Percentiles rank a stretch among this genome's conserved stretches.
Evolutionary conservation across 2,329 filamentous ascomycete genomes (phyloP).

Genomic region (Pyrenophora graminea): DNA sequence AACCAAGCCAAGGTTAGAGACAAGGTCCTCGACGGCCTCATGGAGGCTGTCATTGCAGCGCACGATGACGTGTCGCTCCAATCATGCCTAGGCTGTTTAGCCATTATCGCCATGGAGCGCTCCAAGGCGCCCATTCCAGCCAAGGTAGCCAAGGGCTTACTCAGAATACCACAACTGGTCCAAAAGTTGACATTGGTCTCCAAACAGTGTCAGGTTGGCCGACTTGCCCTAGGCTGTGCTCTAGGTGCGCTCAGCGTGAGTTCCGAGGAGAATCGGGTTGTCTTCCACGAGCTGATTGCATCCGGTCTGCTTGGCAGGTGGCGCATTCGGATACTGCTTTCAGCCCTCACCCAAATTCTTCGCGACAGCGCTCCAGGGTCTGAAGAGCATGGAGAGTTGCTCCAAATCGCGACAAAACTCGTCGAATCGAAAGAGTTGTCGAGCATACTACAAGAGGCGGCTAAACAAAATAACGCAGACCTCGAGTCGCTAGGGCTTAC

Average conservation of each 20-base stretch:
- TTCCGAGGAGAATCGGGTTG: slow-evolving; percentile 29
- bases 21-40: slow-evolving; percentile 77
- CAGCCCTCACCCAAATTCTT: slow-evolving; percentile 64
- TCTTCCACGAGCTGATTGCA: slow-evolving; percentile 65
- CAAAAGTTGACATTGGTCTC: slow-evolving; percentile 64
- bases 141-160: slow-evolving; percentile 69
- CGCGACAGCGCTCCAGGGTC: slow-evolving; percentile 29
- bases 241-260: slow-evolving; percentile 47
- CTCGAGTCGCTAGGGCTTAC: slow-evolving; percentile 63
- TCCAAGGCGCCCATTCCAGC: slow-evolving; percentile 70
- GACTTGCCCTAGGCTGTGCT: slow-evolving; percentile 72
- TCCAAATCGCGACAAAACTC: slow-evolving; percentile 39
- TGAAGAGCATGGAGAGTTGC: slow-evolving; percentile 35
- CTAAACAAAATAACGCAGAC: slow-evolving; percentile 70
- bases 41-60: slow-evolving; percentile 82
- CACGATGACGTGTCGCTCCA: slow-evolving; percentile 75
- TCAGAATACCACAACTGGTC: slow-evolving; percentile 66
- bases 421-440: slow-evolving; percentile 43
- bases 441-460: slow-evolving; percentile 67
- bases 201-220: slow-evolving; percentile 69
- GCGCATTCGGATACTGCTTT: slow-evolving; percentile 68
- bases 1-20: slow-evolving; percentile 81
- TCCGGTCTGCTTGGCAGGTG: slow-evolving; percentile 65
- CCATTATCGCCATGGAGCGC: slow-evolving; percentile 80
- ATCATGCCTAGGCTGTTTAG: slow-evolving; percentile 77